Evolutionary conservation across 1,284 basidiomycete genomes (phyloP).

Genomic region (Termitomyces sp.): DNA sequence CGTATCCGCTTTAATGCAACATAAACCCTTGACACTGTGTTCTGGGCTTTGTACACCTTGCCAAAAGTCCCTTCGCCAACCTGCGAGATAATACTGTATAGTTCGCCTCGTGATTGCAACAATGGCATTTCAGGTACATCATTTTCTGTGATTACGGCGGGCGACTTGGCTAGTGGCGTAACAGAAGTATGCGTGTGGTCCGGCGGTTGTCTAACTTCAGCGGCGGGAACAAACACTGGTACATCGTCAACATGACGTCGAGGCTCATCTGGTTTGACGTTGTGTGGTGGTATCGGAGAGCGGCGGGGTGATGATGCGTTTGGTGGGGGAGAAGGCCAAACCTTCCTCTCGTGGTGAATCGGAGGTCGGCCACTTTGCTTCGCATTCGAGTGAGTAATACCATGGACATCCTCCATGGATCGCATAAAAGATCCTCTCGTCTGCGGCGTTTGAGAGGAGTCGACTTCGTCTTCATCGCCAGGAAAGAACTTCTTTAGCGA

Average conservation of each 20-base stretch:
- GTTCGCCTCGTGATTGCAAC: conserved; percentile 39
- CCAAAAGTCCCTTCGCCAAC: conserved; percentile 99
- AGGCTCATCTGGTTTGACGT: not conserved
- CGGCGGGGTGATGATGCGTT: not conserved
- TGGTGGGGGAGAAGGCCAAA: conserved; percentile 13
- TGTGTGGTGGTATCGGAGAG: conserved; percentile 3
- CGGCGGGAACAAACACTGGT: not conserved
- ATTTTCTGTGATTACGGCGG: conserved; percentile 1
- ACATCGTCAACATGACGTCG: not conserved
- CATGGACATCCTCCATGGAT: not conserved
- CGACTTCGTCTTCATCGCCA: conserved; percentile 61
- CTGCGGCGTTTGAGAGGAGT: conserved; percentile 18
- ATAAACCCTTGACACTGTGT: conserved; percentile 66
- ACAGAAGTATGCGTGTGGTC: not conserved
- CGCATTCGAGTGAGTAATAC: not conserved
- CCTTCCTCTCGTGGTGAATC: conserved; percentile 15
- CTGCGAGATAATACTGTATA: conserved; percentile 88
- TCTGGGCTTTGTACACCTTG: conserved; percentile 97
- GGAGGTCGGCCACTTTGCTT: not conserved
- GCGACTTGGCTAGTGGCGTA: conserved; percentile 3
- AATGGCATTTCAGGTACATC: conserved; percentile 7
- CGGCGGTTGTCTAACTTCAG: not conserved
- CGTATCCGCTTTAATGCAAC: conserved; percentile 97
- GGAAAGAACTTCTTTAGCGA: conserved; percentile 71
- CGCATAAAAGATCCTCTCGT: not conserved